A percentile compares a stretch with the other conserved stretches of the same genome.
phyloP scores from a whole-genome alignment of 169 alveolate genomes.

The Fabrea salina region DNA sequence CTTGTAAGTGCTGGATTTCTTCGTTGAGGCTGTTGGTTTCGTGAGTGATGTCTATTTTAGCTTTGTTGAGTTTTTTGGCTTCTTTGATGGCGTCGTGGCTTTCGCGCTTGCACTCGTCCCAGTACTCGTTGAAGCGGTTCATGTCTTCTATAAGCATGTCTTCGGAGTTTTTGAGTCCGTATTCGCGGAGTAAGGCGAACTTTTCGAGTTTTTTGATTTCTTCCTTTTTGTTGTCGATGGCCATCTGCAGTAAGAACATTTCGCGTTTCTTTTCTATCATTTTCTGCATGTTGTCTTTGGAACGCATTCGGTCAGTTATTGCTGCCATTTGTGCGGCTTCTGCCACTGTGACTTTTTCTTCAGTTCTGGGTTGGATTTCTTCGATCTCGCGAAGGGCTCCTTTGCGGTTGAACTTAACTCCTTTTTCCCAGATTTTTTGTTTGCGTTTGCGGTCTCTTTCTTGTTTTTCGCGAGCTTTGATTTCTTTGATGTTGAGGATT shows the following conservation, averaged over 20 bases:
- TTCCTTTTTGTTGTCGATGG: conserved; percentile 63
- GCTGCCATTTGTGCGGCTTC: conserved; percentile 54
- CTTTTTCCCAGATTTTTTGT: conserved; percentile 48
- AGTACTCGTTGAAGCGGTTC: conserved; percentile 61
- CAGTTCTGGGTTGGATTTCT: conserved; percentile 20
- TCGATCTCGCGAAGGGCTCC: conserved; percentile 43
- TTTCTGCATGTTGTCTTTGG: conserved; percentile 64
- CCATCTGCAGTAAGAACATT: conserved; percentile 69
- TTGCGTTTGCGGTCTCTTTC: conserved; percentile 28
- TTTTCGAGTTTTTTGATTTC: conserved; percentile 67
- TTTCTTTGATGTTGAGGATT: neutral
- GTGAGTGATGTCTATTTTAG: conserved; percentile 44
- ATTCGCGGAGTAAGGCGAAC: conserved; percentile 58
- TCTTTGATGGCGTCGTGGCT: conserved; percentile 62
- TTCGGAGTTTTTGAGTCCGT: conserved; percentile 72
- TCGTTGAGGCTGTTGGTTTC: conserved; percentile 53
- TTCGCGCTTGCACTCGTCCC: conserved; percentile 59
- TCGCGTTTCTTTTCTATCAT: conserved; percentile 76
- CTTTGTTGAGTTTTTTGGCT: conserved; percentile 53
- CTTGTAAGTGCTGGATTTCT: conserved; percentile 40
- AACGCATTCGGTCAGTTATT: conserved; percentile 55
- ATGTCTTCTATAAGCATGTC: conserved; percentile 70
- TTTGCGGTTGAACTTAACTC: conserved; percentile 38
- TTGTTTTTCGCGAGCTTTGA: conserved; percentile 7
- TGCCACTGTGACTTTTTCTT: conserved; percentile 52